Percentiles rank a stretch among this genome's conserved stretches.
phyloP scores from a whole-genome alignment of 1,139 yeast species.

The Debaryomyces psychrophilus region DNA sequence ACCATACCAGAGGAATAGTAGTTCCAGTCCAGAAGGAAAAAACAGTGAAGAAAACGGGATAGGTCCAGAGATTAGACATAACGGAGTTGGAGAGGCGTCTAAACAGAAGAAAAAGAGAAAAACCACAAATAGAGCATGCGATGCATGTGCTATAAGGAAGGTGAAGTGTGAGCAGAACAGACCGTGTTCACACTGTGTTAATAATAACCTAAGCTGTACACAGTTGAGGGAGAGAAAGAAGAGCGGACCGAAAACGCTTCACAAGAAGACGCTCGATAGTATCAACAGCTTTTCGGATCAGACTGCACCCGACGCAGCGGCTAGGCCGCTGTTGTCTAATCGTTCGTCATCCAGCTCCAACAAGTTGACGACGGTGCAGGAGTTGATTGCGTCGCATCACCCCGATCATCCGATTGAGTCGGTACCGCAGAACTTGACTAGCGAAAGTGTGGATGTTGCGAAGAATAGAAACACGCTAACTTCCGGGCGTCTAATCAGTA shows the following conservation, averaged over 20 bases:
- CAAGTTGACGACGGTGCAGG: slow-evolving; percentile 9
- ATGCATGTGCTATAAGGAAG: slow-evolving; percentile 49
- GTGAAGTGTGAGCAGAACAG: slow-evolving; percentile 43
- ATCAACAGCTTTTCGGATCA: slow-evolving; percentile 31
- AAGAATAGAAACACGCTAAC: slow-evolving; percentile 16
- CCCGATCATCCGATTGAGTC: slow-evolving; percentile 22
- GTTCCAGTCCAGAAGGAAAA: slow-evolving; percentile 6
- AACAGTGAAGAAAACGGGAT: neutral
- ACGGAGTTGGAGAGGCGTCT: neutral
- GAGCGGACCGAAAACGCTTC: slow-evolving; percentile 47
- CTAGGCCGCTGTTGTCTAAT: slow-evolving; percentile 8
- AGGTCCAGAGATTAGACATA: neutral
- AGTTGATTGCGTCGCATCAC: slow-evolving; percentile 5
- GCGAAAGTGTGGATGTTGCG: neutral
- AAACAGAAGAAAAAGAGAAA: slow-evolving; percentile 26
- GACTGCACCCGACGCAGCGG: neutral
- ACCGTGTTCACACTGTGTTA: slow-evolving; percentile 45
- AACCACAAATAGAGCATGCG: slow-evolving; percentile 40
- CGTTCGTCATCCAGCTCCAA: slow-evolving; percentile 11
- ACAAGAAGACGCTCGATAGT: slow-evolving; percentile 40
- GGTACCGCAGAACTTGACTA: slow-evolving; percentile 18
- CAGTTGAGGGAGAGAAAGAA: slow-evolving; percentile 42
- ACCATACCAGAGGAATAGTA: neutral
- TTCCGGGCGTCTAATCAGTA: slow-evolving; percentile 26
- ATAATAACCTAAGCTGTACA: slow-evolving; percentile 42